These are phyloP conservation scores for Talaromyces piceae DNA, from an alignment of 2,329 filamentous ascomycete species.

Conservation along the genomic window DNA sequence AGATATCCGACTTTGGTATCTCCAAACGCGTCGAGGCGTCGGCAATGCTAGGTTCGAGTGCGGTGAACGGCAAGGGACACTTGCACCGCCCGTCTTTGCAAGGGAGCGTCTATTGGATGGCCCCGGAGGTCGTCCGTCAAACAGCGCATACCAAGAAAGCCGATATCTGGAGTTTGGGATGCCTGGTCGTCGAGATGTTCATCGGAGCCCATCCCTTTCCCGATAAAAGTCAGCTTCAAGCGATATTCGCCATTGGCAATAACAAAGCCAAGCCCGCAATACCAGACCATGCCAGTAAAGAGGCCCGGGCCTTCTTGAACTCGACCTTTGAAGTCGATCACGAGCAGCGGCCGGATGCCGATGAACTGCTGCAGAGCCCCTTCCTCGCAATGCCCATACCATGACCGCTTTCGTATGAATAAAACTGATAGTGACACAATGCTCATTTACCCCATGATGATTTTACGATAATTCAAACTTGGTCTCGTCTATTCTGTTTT, in stretches of 20 bases:
- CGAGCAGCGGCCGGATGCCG: conserved; percentile 81
- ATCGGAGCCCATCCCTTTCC: conserved; percentile 94
- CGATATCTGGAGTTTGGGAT: conserved; percentile 97
- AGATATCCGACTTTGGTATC: conserved; percentile 98
- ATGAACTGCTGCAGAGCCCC: conserved; percentile 75
- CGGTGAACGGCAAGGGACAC: conserved; percentile 30
- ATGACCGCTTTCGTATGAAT: not conserved
- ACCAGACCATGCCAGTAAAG: conserved; percentile 75
- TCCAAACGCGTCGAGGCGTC: conserved; percentile 94
- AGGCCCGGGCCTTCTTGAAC: conserved; percentile 73
- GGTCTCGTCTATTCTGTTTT: too few relatives aligned
- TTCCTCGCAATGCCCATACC: conserved; percentile 63
- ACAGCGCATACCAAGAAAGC: conserved; percentile 97
- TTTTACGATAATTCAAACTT: too few relatives aligned
- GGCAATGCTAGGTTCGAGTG: conserved; percentile 57
- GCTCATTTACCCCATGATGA: not conserved
- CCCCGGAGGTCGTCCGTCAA: conserved; percentile 94
- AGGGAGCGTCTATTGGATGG: conserved; percentile 99
- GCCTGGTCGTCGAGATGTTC: conserved; percentile 98
- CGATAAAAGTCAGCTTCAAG: conserved; percentile 92
- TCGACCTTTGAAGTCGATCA: conserved; percentile 95
- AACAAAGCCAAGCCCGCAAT: conserved; percentile 80
- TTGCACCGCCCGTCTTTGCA: conserved; percentile 67
- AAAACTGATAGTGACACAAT: not conserved
- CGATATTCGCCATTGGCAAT: conserved; percentile 96